Base-by-base conservation (phyloP, 352 stramenopile genomes). In the Globisporangium megalacanthum region DNA sequence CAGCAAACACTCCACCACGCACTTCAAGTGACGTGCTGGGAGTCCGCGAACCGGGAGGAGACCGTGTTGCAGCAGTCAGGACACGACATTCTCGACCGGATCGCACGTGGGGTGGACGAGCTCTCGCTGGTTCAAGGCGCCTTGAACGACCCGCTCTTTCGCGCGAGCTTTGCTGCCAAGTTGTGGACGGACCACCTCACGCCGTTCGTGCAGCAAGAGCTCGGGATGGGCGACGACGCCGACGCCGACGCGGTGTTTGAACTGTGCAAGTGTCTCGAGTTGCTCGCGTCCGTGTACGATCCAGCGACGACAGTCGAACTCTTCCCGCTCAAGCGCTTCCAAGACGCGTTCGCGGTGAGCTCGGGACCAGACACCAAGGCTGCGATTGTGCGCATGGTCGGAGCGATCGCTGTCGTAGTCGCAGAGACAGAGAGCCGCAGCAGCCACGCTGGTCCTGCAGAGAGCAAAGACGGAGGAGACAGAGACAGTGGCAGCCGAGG, bases 1-100 rank as follows among this genome's bases (percentile, higher is more conserved):
- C 72, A 75, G 37, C 57, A 68, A 14, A 67, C 60, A 0, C 52
- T 81, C 11, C 50, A 68, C 15, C 61, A 81, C 36, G 59, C 44
- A 4, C 56, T 86, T 31, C n/a, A 69, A 11, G 44, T 61, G 3
- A 71, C 83, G 33, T 47, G 69, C 3, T 29, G 8, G 7, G 29
- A 44, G 49, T 53, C 49, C 6, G 35, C 35, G 35, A 39, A 39
- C 35, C 35, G 35, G 35, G 35, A 39, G 35, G 35, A 39, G 35
- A 39, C 35, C 7, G 35, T 39, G 35, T 13, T 39, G 35, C 35
- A 39, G 35, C 35, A 39, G 35, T 39, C 35, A 13, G 35, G 35
- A 13, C 35, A 39, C 35, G 35, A 39, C 35, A 8, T 39, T 13
- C 35, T 39, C 35, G 7, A 39, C 35, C 35, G 35, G 35, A 39